These are phyloP conservation scores for Rubroboletus satanas DNA, from an alignment of 768 basidiomycete genomes.

Conservation along the genomic window DNA sequence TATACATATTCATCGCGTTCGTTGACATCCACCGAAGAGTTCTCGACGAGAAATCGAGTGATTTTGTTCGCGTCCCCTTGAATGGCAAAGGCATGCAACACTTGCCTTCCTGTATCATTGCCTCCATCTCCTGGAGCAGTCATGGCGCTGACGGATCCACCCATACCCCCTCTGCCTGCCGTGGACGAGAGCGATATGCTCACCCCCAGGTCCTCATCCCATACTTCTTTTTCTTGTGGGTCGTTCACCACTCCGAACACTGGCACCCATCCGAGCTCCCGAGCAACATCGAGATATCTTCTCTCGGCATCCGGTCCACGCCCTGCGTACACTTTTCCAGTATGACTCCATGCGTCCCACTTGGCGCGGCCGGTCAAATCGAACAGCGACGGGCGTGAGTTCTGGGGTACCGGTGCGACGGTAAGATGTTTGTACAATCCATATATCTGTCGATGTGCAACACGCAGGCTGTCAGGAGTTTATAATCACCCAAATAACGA, in stretches of 20 bases:
- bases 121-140: constrained; percentile 36
- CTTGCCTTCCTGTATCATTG: constrained; percentile 38
- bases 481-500: constrained; percentile 11
- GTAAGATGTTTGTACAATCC: constrained; percentile 79
- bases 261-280: constrained; percentile 63
- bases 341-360: constrained; percentile 77
- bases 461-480: constrained; percentile 21
- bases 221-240: constrained; percentile 34
- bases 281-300: constrained; percentile 68
- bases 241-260: constrained; percentile 17
- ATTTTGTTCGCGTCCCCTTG: constrained; percentile 49
- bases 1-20: constrained; percentile 71
- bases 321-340: constrained; percentile 47
- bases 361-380: constrained; percentile 79
- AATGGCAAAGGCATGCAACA: constrained; percentile 63
- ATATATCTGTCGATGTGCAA: constrained; percentile 59
- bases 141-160: constrained; percentile 61
- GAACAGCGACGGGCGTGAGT: constrained; percentile 67
- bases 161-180: constrained; percentile 42
- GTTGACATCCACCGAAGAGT: constrained; percentile 51
- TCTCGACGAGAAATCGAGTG: constrained; percentile 38
- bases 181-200: constrained; percentile 20
- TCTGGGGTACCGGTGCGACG: constrained; percentile 49
- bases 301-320: constrained; percentile 48
- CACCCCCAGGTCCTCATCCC: constrained; percentile 39